phyloP scores from a whole-genome alignment of 2,329 filamentous ascomycete species.

The Colletotrichum lentis region DNA sequence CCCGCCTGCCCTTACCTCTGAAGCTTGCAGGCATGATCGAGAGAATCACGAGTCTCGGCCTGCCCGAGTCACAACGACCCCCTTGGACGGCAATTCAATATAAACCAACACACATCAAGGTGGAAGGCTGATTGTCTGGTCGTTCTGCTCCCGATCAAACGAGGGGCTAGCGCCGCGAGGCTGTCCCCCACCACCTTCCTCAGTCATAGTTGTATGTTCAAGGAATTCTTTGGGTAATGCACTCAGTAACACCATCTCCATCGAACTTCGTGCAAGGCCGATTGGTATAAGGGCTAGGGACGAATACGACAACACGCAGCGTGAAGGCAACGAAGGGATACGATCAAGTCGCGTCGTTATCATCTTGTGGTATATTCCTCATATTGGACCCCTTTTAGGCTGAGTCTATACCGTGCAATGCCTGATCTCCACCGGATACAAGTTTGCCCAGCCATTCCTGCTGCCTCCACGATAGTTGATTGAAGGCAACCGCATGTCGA shows the following conservation, averaged over 20 bases:
- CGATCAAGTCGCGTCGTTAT: neutral
- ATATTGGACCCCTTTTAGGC: neutral
- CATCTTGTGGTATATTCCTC: slow-evolving; percentile 19
- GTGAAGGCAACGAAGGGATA: neutral
- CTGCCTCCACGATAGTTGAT: neutral
- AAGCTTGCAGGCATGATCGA: no score
- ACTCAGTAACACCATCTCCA: neutral
- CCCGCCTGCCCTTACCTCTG: neutral
- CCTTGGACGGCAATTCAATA: neutral
- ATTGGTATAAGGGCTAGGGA: neutral
- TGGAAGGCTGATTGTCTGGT: neutral
- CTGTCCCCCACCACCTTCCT: no score
- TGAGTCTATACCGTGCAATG: neutral
- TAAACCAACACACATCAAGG: neutral
- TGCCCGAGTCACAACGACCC: neutral
- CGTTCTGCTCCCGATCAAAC: neutral
- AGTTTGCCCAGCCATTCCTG: slow-evolving; percentile 8
- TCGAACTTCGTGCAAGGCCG: neutral
- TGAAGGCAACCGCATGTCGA: neutral
- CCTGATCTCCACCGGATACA: neutral
- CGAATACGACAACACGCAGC: neutral
- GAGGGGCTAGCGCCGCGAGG: neutral
- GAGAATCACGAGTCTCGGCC: no score
- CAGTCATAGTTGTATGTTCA: no score
- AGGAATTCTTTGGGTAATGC: no score